phyloP scores from a whole-genome alignment of 176 grass and related monocot species.

The Poa pratensis region DNA sequence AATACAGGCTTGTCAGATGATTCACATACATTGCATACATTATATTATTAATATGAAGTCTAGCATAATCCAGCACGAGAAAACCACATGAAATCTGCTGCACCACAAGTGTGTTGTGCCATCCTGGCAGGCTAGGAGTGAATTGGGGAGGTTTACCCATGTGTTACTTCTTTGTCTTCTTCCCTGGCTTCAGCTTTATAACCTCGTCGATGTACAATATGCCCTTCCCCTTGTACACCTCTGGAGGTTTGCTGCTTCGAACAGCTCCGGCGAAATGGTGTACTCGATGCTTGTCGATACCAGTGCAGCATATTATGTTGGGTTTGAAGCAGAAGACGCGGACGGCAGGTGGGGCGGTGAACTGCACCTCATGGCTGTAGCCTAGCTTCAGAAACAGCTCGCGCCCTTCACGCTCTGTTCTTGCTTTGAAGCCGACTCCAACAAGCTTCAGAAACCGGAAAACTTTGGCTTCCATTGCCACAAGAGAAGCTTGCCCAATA shows the following conservation, averaged over 20 bases:
- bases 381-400: slow-evolving; percentile 80
- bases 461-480: slow-evolving; percentile 58
- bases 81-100: slow-evolving; percentile 3
- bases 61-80: not conserved
- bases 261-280: slow-evolving; percentile 72
- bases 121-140: not conserved
- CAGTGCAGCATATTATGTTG: slow-evolving; percentile 68
- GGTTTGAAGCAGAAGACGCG: slow-evolving; percentile 78
- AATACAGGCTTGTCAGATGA: not conserved
- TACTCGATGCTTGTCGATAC: slow-evolving; percentile 59
- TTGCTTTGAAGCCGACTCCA: slow-evolving; percentile 74
- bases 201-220: slow-evolving; percentile 78
- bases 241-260: slow-evolving; percentile 63
- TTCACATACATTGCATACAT: not conserved
- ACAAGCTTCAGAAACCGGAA: slow-evolving; percentile 79
- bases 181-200: slow-evolving; percentile 68
- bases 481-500: not conserved
- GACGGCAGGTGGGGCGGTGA: slow-evolving; percentile 65
- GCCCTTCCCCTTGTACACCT: slow-evolving; percentile 82
- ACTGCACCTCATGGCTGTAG: slow-evolving; percentile 77
- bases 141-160: not conserved
- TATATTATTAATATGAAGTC: slow-evolving; percentile 22
- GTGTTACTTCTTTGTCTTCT: slow-evolving; percentile 61
- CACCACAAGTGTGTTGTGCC: not conserved
- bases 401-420: slow-evolving; percentile 62